A percentile compares a stretch with the other conserved stretches of the same genome.
These are phyloP conservation scores for Rhodotorula sp. DNA, from an alignment of 1,284 basidiomycete species.

Conservation along the genomic window DNA sequence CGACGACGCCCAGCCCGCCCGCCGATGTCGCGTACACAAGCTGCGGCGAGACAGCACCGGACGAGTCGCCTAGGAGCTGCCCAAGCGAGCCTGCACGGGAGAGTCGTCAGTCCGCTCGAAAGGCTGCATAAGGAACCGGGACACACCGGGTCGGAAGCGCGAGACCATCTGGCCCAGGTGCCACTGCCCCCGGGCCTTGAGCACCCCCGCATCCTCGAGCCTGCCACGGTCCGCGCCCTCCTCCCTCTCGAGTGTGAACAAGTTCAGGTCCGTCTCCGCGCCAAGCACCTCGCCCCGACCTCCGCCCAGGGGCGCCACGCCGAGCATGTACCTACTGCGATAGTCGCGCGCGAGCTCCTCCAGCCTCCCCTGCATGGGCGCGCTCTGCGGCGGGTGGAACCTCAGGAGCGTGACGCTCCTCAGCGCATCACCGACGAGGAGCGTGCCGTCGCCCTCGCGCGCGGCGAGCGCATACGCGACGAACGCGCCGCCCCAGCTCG, in stretches of 20 bases:
- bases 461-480: slow-evolving; percentile 58
- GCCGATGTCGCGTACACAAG: slow-evolving; percentile 76
- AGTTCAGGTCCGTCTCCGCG: slow-evolving; percentile 67
- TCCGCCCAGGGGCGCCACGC: slow-evolving; percentile 64
- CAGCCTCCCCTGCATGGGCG: slow-evolving; percentile 52
- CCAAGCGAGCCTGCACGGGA: slow-evolving; percentile 8
- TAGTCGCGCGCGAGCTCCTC: slow-evolving; percentile 72
- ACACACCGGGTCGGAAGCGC: slow-evolving; percentile 51
- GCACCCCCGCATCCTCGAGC: slow-evolving; percentile 32
- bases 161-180: slow-evolving; percentile 55
- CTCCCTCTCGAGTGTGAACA: slow-evolving; percentile 61
- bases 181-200: slow-evolving; percentile 52
- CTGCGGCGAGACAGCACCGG: slow-evolving; percentile 8
- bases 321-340: slow-evolving; percentile 68
- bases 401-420: slow-evolving; percentile 75
- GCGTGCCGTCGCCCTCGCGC: slow-evolving; percentile 55
- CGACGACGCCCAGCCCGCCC: slow-evolving; percentile 77
- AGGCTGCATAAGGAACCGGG: too few species aligned
- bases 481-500: slow-evolving; percentile 47
- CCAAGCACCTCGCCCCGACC: slow-evolving; percentile 23
- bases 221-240: slow-evolving; percentile 36
- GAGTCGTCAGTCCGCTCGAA: background rate
- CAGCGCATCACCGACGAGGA: slow-evolving; percentile 75
- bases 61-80: slow-evolving; percentile 1
- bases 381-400: slow-evolving; percentile 49